Base-by-base conservation (phyloP, 2,329 filamentous ascomycete genomes). In the Lasiodiplodia citricola region DNA sequence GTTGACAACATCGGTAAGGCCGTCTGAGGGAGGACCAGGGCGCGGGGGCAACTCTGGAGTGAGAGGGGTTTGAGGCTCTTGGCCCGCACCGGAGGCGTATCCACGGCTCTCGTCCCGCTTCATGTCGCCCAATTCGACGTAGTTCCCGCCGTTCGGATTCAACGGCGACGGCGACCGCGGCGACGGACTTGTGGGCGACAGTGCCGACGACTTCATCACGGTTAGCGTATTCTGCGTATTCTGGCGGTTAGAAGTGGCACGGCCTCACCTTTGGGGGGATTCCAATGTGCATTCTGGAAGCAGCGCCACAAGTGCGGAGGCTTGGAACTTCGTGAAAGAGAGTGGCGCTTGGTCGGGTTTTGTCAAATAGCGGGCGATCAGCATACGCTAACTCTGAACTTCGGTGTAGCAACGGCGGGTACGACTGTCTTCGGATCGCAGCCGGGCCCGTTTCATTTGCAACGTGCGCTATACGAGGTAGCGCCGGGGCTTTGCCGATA, bases 121-220 rank as follows among this genome's bases (percentile, higher is more conserved):
- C 63, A 66, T 66, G 35, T 66, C 63, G 63, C 28, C 51, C 14
- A 66, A 50, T 35, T 66, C 63, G 25, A 66, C 41, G 63, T 66
- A 66, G 38, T 28, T 37, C 3, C 35, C 47, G 2, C 21, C 11
- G 4, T 14, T n/a, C 18, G 63, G 63, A 31, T 55, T 66, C 52
- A 56, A 23, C 13, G 31, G 51, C 31, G 62, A 28, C 14, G 44
- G 47, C 18, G 57, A 31, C 5, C 14, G 58, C 25, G 60, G 60
- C 11, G 60, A 64, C 5, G 44, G 60, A 7, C 44, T 52, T 4
- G 28, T 28, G 31, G 31, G 35, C 41, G 58, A 35, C 35, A 56
- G n/a, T 10, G 14, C 52, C 28, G 63, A 51, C 50, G 63, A 56
- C 63, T 66, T 52, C 5, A 23, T 31, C 18, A 21, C 18, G 18